Base-by-base conservation (phyloP, 106 monocot species). In the Posidonia australis region DNA sequence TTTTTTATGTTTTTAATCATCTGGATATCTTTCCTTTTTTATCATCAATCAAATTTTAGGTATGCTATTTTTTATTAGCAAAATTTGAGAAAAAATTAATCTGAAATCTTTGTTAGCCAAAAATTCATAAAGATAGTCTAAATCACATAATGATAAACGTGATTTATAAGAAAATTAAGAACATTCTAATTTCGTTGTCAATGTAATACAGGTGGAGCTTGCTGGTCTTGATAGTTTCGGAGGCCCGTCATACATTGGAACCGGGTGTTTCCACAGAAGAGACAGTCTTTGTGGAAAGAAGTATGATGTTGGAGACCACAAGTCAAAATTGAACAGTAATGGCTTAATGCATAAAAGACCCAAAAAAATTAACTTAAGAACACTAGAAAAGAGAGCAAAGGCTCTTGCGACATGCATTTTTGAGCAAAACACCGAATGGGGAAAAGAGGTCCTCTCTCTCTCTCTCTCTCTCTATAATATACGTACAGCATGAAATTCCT, bases 221-320 rank as follows among this genome's bases (percentile, higher is more conserved):
- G 5, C 0, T 13, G 52, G 72, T 14, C 2, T 64, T 5, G 48
- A 41, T 52, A 54, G 52, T 0, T 11, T 63, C 10, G 51, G 46
- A 43, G 62, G 63, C 5, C 51, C 54, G 0, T 24, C 41, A 20
- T 72, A 72, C 14, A 12, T 10, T 7, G 72, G 72, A 22, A 42
- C 72, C 41, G 72, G 63, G 3, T 72, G 72, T 23, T 72, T 72
- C 26, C 63, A 63, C 44, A 31, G 54, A 30, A 52, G 72, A 42
- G 18, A 61, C 20, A 36, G 18, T 31, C 10, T 52, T 27, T 20
- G 17, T 52, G 51, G 52, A 16, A 51, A 16, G 18, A 29, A 21
- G 16, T 42, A 56, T 13, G 17, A 9, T n/a, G n/a, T n/a, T 17
- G 13, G 5, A 16, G 20, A 12, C 32, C 42, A 32, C 24, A 32